Evolutionary conservation across 495 filamentous ascomycete genomes (phyloP), one percentile per base, ranked within the genome.

Genomic region (Penicillium ucsense): DNA sequence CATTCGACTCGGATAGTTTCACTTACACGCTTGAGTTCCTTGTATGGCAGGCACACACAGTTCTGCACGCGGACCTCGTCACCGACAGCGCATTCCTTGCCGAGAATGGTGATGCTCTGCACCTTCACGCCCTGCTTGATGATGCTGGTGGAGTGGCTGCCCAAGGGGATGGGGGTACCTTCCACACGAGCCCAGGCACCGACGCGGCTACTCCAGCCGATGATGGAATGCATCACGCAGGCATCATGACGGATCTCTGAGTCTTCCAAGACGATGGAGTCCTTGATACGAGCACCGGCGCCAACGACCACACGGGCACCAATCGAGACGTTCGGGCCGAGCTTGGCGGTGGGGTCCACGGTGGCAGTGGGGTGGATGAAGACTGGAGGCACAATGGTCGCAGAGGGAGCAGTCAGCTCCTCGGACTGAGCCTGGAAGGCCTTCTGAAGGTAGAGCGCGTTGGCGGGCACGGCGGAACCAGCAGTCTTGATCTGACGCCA

Each of bases 401-500:
- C 86, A 12, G 86, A 92, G 4, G 92, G 86, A 46, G 81, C 66
- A 8, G 85, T 83, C 39, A 99, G 83, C 68, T 95, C 90, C 28
- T 81, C 72, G 3, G 89, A 90, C 49, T 81, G 82, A 28, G 74
- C 77, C 68, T 97, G 94, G 71, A 83, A 84, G 5, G 92, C 94
- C 73, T 97, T 91, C 63, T 90, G 88, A 36, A 99, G 81, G 71
- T 99, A 99, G 3, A 99, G 81, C 2, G 92, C 94, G 62, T 99
- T 97, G 49, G 92, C 92, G 7, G 92, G 94, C 47, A 99, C 89
- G 42, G 92, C 92, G 20, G 92, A 97, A 36, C 94, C 94, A 41
- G 92, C 92, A 4, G 94, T 95, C 79, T 99, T 99, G 78, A 99
- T 97, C 76, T 99, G 92, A 47, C 92, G 90, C 92, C 92, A 99